Evolutionary conservation across 2,329 filamentous ascomycete species (phyloP).

Genomic region (Hypoxylon sp.): DNA sequence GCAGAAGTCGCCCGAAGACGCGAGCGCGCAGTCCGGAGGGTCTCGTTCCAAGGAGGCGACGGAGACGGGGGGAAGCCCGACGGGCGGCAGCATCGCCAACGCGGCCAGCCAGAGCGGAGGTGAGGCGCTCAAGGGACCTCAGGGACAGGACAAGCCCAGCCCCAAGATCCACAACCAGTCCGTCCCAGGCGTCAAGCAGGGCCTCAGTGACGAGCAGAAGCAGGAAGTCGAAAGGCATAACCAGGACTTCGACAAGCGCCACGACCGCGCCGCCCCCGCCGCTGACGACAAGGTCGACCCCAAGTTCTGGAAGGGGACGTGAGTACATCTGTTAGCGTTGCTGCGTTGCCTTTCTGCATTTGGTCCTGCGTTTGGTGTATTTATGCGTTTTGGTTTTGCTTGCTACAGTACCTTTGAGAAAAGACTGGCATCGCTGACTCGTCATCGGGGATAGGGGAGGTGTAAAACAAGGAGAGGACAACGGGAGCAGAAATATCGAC

Average conservation of each 20-base stretch:
- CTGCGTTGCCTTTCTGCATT: background rate
- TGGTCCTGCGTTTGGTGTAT: too few species aligned
- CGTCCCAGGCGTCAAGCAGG: constrained; percentile 48
- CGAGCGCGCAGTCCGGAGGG: constrained; percentile 50
- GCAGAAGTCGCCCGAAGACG: constrained; percentile 42
- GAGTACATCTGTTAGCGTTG: constrained; percentile 41
- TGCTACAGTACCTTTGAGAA: background rate
- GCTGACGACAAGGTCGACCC: constrained; percentile 61
- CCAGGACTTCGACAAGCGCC: constrained; percentile 61
- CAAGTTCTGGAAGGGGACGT: constrained; percentile 59
- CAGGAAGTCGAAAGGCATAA: constrained; percentile 67
- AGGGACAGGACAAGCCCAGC: constrained; percentile 47
- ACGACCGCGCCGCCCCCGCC: constrained; percentile 55
- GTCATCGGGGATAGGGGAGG: constrained; percentile 25
- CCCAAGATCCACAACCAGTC: constrained; percentile 62
- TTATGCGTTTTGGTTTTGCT: background rate
- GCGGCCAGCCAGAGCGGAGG: constrained; percentile 42
- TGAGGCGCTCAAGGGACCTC: constrained; percentile 46
- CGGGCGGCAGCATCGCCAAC: constrained; percentile 41
- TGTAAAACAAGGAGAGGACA: constrained; percentile 25
- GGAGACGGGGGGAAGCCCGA: constrained; percentile 47
- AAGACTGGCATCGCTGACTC: constrained; percentile 15
- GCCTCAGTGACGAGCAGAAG: constrained; percentile 59
- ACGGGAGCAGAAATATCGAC: constrained; percentile 16
- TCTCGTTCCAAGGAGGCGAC: constrained; percentile 51